Conservation (phyloP, 257 asterid genomes). For the Solanum chmielewskii region DNA sequence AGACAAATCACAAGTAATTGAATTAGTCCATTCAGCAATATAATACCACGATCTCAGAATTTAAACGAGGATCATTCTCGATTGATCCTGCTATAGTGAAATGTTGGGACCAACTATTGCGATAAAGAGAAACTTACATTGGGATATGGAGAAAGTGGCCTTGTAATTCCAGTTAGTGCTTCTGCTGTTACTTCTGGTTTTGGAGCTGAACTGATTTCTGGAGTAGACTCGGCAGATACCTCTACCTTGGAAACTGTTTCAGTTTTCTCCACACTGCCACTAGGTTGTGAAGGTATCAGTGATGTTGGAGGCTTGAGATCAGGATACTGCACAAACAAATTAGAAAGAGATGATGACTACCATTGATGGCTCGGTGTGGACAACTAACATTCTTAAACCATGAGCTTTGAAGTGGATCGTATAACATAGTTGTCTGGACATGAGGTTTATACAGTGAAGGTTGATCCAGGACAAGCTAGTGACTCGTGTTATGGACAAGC, state of each 20-base stretch:
- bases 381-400: not conserved
- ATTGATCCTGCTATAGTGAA: not conserved
- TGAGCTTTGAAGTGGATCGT: not conserved
- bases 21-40: not conserved
- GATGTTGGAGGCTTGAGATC: conserved; percentile 92
- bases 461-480: not conserved
- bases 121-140: conserved; percentile 36
- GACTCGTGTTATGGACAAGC: not conserved
- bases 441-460: not conserved
- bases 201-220: conserved; percentile 48
- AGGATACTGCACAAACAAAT: conserved; percentile 56
- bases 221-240: conserved; percentile 30
- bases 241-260: conserved; percentile 32
- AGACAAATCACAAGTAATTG: not conserved
- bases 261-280: conserved; percentile 8
- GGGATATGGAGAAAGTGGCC: conserved; percentile 88
- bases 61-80: not conserved
- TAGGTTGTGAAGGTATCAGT: conserved; percentile 76
- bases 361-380: not conserved
- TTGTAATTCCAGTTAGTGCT: conserved; percentile 27
- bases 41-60: not conserved
- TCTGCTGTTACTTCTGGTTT: conserved; percentile 40
- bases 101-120: not conserved
- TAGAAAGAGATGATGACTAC: not conserved
- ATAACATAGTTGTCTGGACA: not conserved